Percentiles rank a stretch among this genome's conserved stretches.
Conservation (phyloP, 2,329 filamentous ascomycete genomes). For the Exophiala oligosperma region DNA sequence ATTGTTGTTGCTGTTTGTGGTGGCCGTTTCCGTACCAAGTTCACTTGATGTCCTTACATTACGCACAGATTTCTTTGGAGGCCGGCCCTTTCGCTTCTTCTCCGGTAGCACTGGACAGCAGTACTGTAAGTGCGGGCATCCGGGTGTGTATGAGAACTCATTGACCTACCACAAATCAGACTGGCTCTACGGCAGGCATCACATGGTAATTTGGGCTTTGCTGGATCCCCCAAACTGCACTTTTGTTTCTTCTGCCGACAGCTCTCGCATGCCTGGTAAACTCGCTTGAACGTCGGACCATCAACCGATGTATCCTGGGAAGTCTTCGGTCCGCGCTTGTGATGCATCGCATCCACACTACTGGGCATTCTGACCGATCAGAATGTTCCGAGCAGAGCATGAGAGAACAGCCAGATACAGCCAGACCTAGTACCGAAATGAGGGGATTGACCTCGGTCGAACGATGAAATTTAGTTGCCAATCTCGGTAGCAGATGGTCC, state of each 20-base stretch:
- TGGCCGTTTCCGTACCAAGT: background rate
- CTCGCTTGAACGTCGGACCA: slow-evolving; percentile 11
- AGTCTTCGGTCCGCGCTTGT: background rate
- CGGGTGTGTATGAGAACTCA: background rate
- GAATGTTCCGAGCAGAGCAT: background rate
- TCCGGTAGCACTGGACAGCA: slow-evolving; percentile 5
- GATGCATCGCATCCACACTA: background rate
- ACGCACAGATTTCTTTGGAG: slow-evolving; percentile 6
- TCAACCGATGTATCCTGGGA: background rate
- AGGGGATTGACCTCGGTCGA: background rate
- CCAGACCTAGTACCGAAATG: background rate
- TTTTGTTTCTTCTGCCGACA: slow-evolving; percentile 31
- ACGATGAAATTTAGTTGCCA: background rate
- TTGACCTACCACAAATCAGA: slow-evolving; percentile 7
- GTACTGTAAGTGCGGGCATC: background rate
- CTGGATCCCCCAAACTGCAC: slow-evolving; percentile 21
- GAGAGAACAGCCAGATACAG: background rate
- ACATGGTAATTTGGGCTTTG: slow-evolving; percentile 9
- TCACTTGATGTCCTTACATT: background rate
- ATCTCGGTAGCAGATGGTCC: slow-evolving; percentile 1
- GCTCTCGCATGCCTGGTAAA: slow-evolving; percentile 31
- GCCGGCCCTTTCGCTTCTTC: slow-evolving; percentile 13
- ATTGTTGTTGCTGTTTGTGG: background rate
- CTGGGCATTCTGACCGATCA: slow-evolving; percentile 1
- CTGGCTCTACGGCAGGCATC: slow-evolving; percentile 16